A percentile compares a stretch with the other conserved stretches of the same genome.
These are phyloP conservation scores for Choiromyces venosus DNA, from an alignment of 495 filamentous ascomycete species.

Conservation along the genomic window DNA sequence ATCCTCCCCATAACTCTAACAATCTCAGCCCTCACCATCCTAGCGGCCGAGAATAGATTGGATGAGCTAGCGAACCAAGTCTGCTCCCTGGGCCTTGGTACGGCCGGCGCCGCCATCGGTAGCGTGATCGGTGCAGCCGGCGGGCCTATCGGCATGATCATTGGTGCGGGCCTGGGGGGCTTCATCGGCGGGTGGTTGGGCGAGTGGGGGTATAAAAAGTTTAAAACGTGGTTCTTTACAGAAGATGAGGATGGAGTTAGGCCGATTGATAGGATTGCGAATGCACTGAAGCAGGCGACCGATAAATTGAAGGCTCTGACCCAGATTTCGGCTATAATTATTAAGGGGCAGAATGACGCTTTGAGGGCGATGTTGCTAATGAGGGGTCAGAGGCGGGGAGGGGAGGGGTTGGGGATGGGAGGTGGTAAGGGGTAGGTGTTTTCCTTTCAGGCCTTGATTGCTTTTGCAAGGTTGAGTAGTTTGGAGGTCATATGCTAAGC, in stretches of 20 bases:
- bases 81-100: not conserved
- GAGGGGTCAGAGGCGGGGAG: too few species aligned
- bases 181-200: not conserved
- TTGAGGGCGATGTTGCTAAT: too few species aligned
- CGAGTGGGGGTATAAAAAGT: not conserved
- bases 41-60: not conserved
- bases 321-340: not conserved
- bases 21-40: not conserved
- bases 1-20: not conserved
- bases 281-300: not conserved
- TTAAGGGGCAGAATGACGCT: not conserved
- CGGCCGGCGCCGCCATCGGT: not conserved
- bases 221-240: not conserved
- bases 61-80: not conserved
- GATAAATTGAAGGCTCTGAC: not conserved
- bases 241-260: not conserved
- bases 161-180: not conserved
- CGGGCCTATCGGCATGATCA: not conserved
- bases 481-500: too few species aligned
- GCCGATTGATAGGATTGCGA: not conserved
- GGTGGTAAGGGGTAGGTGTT: too few species aligned
- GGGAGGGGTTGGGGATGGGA: too few species aligned
- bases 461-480: too few species aligned
- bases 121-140: not conserved
- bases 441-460: too few species aligned